Evolutionary conservation across 345 rosid genomes (phyloP), one percentile per base, ranked within the genome.

Genomic region (Eucalyptus fibrosa): DNA sequence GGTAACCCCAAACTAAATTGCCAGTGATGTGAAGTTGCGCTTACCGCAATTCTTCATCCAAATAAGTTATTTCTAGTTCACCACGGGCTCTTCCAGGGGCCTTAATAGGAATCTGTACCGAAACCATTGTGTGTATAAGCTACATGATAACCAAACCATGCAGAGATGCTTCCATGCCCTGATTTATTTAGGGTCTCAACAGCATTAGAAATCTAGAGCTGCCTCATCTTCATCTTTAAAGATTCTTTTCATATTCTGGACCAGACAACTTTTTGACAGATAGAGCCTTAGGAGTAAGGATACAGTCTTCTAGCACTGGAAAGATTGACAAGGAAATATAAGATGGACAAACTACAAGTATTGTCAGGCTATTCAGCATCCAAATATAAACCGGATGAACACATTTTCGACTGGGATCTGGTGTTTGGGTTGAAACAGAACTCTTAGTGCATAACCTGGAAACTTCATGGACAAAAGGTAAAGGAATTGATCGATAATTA

Each of bases 1-100:
- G 50, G 53, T 45, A 23, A 28, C n/a, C 50, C 51, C 18, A 23
- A 32, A 40, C 53, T 55, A 26, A 4, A 87, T 62, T 21, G 34
- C 51, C 51, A 42, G 19, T 28, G 32, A 26, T 40, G 55, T 34
- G 17, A 37, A 50, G 26, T 23, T 21, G 37, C 3, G 89, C 95
- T 90, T 17, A 93, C 94, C 95, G 83, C 45, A 92, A 67, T 81
- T 93, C 95, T 69, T 93, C 94, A 67, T 93, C 95, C 91, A 93
- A 90, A 88, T 93, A 93, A 9, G 95, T 93, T 80, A 91, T 92
- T 91, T 92, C 95, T 88, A 93, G 69, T 82, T 93, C 95, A 17
- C 95, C 95, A 42, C 91, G 92, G 69, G 95, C 94, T 53, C 92
- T 92, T 67, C 28, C 94, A 30, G 95, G 95, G 90, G 95, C 94